Conservation (phyloP, 2,329 filamentous ascomycete species). For the Diplodia scrobiculata region DNA sequence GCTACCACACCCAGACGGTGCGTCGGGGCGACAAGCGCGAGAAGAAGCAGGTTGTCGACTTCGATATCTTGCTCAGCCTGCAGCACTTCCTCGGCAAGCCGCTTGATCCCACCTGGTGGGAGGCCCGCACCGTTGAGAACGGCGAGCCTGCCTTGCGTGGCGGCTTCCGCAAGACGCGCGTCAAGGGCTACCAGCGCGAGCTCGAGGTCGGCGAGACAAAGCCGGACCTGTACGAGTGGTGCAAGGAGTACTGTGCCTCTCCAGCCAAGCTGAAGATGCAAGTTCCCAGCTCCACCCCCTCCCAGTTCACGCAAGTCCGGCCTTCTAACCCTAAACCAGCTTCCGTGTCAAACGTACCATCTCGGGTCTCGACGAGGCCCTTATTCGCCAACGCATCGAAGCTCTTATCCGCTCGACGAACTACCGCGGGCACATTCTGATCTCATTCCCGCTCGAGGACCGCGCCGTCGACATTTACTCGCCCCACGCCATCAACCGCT, state of each 20-base stretch:
- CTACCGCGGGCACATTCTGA: slow-evolving; percentile 64
- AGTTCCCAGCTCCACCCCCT: background rate
- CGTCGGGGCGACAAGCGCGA: slow-evolving; percentile 43
- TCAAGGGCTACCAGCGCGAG: slow-evolving; percentile 50
- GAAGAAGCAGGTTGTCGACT: slow-evolving; percentile 42
- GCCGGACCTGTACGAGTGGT: slow-evolving; percentile 63
- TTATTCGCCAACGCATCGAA: slow-evolving; percentile 57
- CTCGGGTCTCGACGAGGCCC: slow-evolving; percentile 62
- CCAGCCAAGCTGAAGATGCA: slow-evolving; percentile 57
- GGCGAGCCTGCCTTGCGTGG: slow-evolving; percentile 66
- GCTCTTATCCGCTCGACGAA: slow-evolving; percentile 64
- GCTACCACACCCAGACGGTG: slow-evolving; percentile 43
- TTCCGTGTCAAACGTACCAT: slow-evolving; percentile 52
- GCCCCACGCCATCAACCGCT: slow-evolving; percentile 62
- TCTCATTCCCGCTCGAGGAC: slow-evolving; percentile 63
- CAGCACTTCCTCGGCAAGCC: slow-evolving; percentile 34
- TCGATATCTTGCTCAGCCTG: slow-evolving; percentile 43
- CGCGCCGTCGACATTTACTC: slow-evolving; percentile 65
- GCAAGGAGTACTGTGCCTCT: slow-evolving; percentile 65
- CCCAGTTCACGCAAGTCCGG: background rate
- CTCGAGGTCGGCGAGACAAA: slow-evolving; percentile 49
- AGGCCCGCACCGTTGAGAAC: slow-evolving; percentile 55
- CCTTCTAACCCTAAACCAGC: slow-evolving; percentile 24
- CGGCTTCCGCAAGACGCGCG: slow-evolving; percentile 58
- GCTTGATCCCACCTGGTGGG: slow-evolving; percentile 19